Conservation (phyloP, 352 stramenopile species). For the Pythium pyrilobum region DNA sequence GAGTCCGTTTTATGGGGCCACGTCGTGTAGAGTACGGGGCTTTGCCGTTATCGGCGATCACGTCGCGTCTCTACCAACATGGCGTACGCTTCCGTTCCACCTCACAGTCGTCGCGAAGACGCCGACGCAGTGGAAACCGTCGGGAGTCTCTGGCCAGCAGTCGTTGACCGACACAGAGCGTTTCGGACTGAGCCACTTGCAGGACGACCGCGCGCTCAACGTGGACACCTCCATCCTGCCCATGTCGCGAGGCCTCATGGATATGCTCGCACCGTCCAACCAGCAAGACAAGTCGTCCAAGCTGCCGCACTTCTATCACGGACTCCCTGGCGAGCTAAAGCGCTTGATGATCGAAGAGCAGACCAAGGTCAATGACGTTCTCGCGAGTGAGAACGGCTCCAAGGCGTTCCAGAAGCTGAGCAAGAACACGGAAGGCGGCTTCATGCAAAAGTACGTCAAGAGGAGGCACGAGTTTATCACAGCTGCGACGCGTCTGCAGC, state of each 20-base stretch:
- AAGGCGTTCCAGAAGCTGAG: slow-evolving; percentile 31
- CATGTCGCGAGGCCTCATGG: slow-evolving; percentile 15
- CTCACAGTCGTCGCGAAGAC: slow-evolving; percentile 45
- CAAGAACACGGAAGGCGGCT: slow-evolving; percentile 52
- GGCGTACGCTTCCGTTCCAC: slow-evolving; percentile 35
- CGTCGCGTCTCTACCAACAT: slow-evolving; percentile 35
- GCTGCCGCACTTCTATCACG: slow-evolving; percentile 74
- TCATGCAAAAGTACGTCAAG: slow-evolving; percentile 58
- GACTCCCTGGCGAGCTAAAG: slow-evolving; percentile 64
- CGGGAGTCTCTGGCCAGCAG: background rate
- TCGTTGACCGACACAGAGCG: slow-evolving; percentile 35
- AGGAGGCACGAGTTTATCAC: slow-evolving; percentile 36
- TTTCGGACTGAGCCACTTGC: slow-evolving; percentile 45
- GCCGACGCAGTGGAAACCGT: slow-evolving; percentile 30
- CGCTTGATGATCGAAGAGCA: slow-evolving; percentile 64
- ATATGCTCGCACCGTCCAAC: slow-evolving; percentile 26
- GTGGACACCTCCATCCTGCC: slow-evolving; percentile 26
- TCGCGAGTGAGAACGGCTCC: background rate
- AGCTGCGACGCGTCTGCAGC: slow-evolving; percentile 52
- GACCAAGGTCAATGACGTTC: slow-evolving; percentile 8
- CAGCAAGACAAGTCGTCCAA: slow-evolving; percentile 26
- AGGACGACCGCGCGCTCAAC: slow-evolving; percentile 38
- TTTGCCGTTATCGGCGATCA: slow-evolving; percentile 32
- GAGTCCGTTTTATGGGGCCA: background rate
- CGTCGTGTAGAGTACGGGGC: slow-evolving; percentile 1